Conservation (phyloP, 495 filamentous ascomycete species). For the Physcia stellaris region DNA sequence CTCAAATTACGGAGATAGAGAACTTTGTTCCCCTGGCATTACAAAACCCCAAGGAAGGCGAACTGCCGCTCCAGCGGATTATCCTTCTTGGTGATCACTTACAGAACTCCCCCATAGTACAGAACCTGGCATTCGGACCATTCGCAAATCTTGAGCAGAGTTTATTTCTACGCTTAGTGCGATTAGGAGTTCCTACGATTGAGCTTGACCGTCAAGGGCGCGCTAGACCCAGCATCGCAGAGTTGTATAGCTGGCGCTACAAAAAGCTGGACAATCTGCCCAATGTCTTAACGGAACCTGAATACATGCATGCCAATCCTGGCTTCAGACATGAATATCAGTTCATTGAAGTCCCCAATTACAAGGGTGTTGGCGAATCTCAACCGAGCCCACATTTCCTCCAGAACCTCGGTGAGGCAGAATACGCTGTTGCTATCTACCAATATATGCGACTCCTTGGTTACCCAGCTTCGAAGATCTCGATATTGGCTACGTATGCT, state of each 20-base stretch:
- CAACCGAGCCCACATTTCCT: constrained; percentile 95
- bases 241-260: constrained; percentile 92
- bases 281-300: constrained; percentile 45
- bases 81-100: constrained; percentile 92
- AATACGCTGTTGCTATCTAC: constrained; percentile 90
- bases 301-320: constrained; percentile 76
- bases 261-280: constrained; percentile 67
- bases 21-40: constrained; percentile 89
- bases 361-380: constrained; percentile 77
- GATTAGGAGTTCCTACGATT: constrained; percentile 80
- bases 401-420: constrained; percentile 92
- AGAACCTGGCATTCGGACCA: constrained; percentile 89
- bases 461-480: constrained; percentile 85
- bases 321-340: constrained; percentile 92
- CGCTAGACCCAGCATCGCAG: constrained; percentile 70
- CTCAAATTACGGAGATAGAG: constrained; percentile 95
- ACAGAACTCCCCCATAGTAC: constrained; percentile 92
- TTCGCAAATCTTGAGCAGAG: constrained; percentile 95
- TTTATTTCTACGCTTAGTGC: constrained; percentile 79
- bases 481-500: constrained; percentile 84
- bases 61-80: constrained; percentile 67
- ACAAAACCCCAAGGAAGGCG: constrained; percentile 64
- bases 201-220: constrained; percentile 88
- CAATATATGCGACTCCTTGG: constrained; percentile 97
- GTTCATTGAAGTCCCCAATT: constrained; percentile 91